phyloP scores from a whole-genome alignment of 495 filamentous ascomycete species.

The Penicillium samsonianum region DNA sequence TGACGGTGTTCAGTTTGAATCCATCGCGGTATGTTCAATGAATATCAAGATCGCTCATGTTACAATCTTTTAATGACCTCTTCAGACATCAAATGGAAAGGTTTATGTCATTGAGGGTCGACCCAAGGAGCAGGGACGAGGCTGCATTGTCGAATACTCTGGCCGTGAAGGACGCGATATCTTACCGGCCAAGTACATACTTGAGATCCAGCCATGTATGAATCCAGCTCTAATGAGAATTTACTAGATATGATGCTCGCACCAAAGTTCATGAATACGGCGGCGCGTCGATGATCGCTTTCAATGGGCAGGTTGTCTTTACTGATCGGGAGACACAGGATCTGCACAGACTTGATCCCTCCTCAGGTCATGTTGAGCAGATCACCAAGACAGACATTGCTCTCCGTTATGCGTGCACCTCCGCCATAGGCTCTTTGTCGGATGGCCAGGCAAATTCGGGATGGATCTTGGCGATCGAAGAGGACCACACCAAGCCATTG shows the following conservation, averaged over 20 bases:
- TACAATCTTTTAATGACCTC: slow-evolving; percentile 4
- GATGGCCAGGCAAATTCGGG: slow-evolving; percentile 20
- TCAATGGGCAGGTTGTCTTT: slow-evolving; percentile 37
- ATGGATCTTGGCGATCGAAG: slow-evolving; percentile 41
- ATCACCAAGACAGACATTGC: slow-evolving; percentile 14
- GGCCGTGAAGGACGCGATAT: slow-evolving; percentile 27
- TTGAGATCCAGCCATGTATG: background rate
- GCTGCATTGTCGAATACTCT: slow-evolving; percentile 34
- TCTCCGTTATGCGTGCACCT: slow-evolving; percentile 27
- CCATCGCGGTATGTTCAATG: slow-evolving; percentile 10
- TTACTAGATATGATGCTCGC: slow-evolving; percentile 17
- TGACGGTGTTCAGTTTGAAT: slow-evolving; percentile 16
- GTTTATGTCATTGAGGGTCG: slow-evolving; percentile 39
- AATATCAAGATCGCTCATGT: slow-evolving; percentile 17
- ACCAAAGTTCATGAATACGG: slow-evolving; percentile 47
- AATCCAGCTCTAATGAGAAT: background rate
- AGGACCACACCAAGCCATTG: slow-evolving; percentile 34
- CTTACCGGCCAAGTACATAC: slow-evolving; percentile 34
- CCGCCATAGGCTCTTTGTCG: slow-evolving; percentile 14
- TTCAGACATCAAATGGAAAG: slow-evolving; percentile 18
- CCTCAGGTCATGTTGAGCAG: slow-evolving; percentile 23
- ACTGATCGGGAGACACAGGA: slow-evolving; percentile 33
- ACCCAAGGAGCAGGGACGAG: slow-evolving; percentile 31
- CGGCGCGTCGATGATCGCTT: slow-evolving; percentile 33
- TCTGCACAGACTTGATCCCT: slow-evolving; percentile 33